A percentile compares a stretch with the other conserved stretches of the same genome.
Evolutionary conservation across 306 rosid genomes (phyloP).

Genomic region (Ochetophila trinervis): DNA sequence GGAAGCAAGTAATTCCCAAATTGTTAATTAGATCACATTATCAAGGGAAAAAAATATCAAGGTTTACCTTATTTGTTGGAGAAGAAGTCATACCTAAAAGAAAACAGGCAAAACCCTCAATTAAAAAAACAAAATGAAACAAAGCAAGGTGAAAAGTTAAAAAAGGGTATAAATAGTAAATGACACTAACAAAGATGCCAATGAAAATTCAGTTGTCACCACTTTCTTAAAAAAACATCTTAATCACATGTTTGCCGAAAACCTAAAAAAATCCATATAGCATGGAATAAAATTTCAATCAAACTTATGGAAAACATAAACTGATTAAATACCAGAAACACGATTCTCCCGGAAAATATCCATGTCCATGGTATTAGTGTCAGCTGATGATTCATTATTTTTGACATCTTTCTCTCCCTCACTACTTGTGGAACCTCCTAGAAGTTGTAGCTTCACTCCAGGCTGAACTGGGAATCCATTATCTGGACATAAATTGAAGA

Average conservation of each 20-base stretch:
- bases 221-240: conserved; percentile 5
- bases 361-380: conserved; percentile 69
- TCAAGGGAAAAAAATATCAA: conserved; percentile 24
- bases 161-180: conserved; percentile 16
- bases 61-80: conserved; percentile 52
- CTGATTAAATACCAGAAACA: conserved; percentile 47
- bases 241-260: background rate
- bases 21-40: conserved; percentile 8
- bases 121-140: conserved; percentile 6
- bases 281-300: conserved; percentile 5
- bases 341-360: conserved; percentile 47
- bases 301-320: background rate
- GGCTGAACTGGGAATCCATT: conserved; percentile 26
- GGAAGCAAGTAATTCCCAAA: background rate
- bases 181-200: conserved; percentile 11
- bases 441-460: conserved; percentile 46
- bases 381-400: conserved; percentile 68
- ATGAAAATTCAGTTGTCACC: conserved; percentile 12
- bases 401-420: conserved; percentile 41
- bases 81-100: conserved; percentile 50
- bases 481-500: conserved; percentile 35
- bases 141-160: conserved; percentile 5
- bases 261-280: background rate
- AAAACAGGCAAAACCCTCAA: conserved; percentile 34
- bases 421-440: conserved; percentile 33